Conservation (phyloP, 2,329 filamentous ascomycete genomes). For the Neonectria ditissima region DNA sequence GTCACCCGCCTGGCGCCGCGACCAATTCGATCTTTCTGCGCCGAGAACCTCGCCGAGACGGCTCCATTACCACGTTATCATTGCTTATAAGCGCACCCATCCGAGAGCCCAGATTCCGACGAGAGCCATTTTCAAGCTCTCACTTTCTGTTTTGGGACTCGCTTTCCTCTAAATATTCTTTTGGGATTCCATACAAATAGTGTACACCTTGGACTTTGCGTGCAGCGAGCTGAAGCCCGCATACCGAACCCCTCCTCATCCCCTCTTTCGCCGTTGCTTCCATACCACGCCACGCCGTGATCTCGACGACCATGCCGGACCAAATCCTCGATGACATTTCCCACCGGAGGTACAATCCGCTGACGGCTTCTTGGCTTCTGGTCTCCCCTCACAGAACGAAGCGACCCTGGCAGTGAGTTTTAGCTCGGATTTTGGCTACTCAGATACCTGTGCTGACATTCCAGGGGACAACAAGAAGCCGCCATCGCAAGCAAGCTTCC, state of each 20-base stretch:
- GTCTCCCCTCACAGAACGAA: constrained; percentile 97
- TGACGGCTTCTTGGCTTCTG: constrained; percentile 90
- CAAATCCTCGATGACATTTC: constrained; percentile 94
- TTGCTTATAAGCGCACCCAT: constrained; percentile 27
- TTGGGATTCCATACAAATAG: not conserved
- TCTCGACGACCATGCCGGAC: constrained; percentile 69
- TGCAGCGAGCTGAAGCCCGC: not conserved
- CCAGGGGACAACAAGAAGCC: constrained; percentile 81
- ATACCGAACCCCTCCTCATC: constrained; percentile 10
- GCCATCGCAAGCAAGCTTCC: constrained; percentile 77
- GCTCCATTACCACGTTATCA: constrained; percentile 25
- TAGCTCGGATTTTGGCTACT: not conserved
- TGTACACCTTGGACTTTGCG: not conserved
- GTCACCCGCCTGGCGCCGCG: constrained; percentile 25
- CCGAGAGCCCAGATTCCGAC: constrained; percentile 6
- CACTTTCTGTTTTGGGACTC: not conserved
- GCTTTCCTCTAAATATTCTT: not conserved
- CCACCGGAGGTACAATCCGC: constrained; percentile 91
- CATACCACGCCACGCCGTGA: constrained; percentile 30
- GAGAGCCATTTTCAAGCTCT: constrained; percentile 21
- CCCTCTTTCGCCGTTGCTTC: constrained; percentile 7
- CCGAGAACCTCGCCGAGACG: constrained; percentile 43
- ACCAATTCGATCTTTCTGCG: constrained; percentile 28
- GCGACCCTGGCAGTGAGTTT: constrained; percentile 93
- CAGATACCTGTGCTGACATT: constrained; percentile 18